Evolutionary conservation across 2,329 filamentous ascomycete species (phyloP), one percentile per base, ranked within the genome.

Genomic region (Fusarium sp.): DNA sequence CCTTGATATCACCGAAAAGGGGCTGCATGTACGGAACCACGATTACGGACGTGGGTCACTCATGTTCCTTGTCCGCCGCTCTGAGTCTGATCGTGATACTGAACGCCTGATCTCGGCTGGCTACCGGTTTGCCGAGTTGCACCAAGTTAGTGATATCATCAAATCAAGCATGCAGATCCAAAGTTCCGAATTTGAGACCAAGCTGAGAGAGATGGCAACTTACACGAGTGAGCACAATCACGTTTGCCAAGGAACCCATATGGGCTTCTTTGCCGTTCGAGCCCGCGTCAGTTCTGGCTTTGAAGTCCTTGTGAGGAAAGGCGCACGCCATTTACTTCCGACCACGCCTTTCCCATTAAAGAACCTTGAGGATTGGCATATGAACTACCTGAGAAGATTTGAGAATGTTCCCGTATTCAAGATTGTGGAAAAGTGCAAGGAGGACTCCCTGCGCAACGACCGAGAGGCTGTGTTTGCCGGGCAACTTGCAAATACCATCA

Each of bases 131-230:
- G 91, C 91, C 4, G 84, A 87, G 32, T 79, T 89, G 14, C 84
- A 85, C 56, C 88, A 93, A 62, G 89, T 97, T 26, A 84, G 87
- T 14, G 83, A 86, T 19, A 86, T 88, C 40, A 88, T 97, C 65
- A 86, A 90, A 21, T 84, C 88, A 23, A 90, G 87, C 65, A 90
- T 97, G 83, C 91, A 95, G 73, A 89, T 96, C 56, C 85, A 89
- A 45, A 82, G 84, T 3, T 78, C 81, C 2, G 85, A 88, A n/a
- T 81, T 97, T 4, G 83, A 85, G 43, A 75, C 78, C 7, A 87
- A 89, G 56, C 80, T 97, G 14, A 79, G 82, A 11, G 83, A 85
- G 26, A 91, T 97, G 84, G 85, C 87, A 17, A 82, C 80, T 19
- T 91, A 88, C 75, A 82, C 81, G 3, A 79, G 79, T 56, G 78